phyloP scores from a whole-genome alignment of 2,329 filamentous ascomycete species.

The Fusarium guadeloupense region DNA sequence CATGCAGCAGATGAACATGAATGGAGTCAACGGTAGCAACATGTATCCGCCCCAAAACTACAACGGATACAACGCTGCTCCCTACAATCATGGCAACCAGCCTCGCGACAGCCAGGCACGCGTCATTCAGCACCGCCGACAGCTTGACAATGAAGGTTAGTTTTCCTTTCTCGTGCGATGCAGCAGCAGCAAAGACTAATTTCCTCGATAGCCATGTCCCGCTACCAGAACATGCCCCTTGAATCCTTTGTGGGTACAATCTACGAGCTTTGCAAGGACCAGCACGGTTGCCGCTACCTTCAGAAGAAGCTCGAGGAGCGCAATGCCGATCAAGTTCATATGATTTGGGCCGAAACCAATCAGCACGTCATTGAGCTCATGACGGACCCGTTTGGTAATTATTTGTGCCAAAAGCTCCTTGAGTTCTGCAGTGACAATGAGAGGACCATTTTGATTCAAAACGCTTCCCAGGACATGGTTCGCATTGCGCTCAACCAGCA shows the following conservation, averaged over 20 bases:
- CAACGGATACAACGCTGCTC: constrained; percentile 63
- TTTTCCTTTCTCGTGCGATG: neutral
- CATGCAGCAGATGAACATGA: constrained; percentile 73
- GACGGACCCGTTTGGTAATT: constrained; percentile 99
- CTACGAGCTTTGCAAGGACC: constrained; percentile 93
- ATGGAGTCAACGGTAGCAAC: constrained; percentile 51
- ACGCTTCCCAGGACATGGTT: constrained; percentile 86
- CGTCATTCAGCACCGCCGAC: constrained; percentile 78
- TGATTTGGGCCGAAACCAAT: constrained; percentile 95
- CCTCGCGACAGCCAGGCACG: constrained; percentile 79
- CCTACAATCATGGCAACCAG: constrained; percentile 60
- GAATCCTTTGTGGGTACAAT: constrained; percentile 85
- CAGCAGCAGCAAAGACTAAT: constrained; percentile 42
- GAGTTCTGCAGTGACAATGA: constrained; percentile 96
- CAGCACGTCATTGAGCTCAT: constrained; percentile 96
- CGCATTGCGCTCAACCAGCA: constrained; percentile 97
- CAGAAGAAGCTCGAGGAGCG: constrained; percentile 97
- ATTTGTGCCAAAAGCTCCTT: constrained; percentile 97
- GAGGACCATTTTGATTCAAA: constrained; percentile 90
- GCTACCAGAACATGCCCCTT: constrained; percentile 84
- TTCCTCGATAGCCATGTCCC: constrained; percentile 68
- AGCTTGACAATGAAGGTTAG: constrained; percentile 76
- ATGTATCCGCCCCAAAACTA: constrained; percentile 68
- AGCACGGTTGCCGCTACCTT: constrained; percentile 95
- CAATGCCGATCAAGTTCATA: constrained; percentile 81